Conservation (phyloP, 805 yeast genomes). For the Nakazawaea sp. region DNA sequence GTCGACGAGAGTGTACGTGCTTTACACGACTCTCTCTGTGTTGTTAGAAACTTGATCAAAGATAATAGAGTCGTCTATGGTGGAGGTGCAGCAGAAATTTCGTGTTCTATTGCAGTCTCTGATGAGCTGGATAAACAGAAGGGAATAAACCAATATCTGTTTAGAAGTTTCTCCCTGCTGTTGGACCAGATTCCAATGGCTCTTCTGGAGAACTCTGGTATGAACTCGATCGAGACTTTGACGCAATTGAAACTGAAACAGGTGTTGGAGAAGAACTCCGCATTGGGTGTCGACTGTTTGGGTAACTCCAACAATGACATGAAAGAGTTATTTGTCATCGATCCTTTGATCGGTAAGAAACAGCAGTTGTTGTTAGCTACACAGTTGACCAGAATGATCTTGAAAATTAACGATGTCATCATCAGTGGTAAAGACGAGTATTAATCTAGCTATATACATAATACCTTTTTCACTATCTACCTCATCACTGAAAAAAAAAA, state of each 20-base stretch:
- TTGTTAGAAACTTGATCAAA: conserved; percentile 88
- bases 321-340: conserved; percentile 91
- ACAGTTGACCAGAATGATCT: conserved; percentile 94
- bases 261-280: conserved; percentile 59
- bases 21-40: conserved; percentile 93
- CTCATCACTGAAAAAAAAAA: conserved; percentile 2
- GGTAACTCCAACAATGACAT: conserved; percentile 85
- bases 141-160: conserved; percentile 97
- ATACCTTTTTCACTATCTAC: background rate
- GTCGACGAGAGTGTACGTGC: conserved; percentile 97
- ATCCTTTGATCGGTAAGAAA: conserved; percentile 94
- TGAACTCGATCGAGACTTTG: conserved; percentile 87
- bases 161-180: conserved; percentile 90
- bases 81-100: conserved; percentile 97
- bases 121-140: conserved; percentile 88
- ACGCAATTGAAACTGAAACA: conserved; percentile 81
- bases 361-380: conserved; percentile 95
- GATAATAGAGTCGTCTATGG: conserved; percentile 97
- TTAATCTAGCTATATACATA: background rate
- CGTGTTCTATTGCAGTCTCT: conserved; percentile 86
- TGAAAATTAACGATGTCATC: conserved; percentile 94
- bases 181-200: conserved; percentile 90
- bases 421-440: conserved; percentile 32
- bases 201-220: conserved; percentile 94
- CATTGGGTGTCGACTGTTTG: conserved; percentile 90